Evolutionary conservation across 495 filamentous ascomycete genomes (phyloP), one percentile per base, ranked within the genome.

Genomic region (Talaromyces thailandensis): DNA sequence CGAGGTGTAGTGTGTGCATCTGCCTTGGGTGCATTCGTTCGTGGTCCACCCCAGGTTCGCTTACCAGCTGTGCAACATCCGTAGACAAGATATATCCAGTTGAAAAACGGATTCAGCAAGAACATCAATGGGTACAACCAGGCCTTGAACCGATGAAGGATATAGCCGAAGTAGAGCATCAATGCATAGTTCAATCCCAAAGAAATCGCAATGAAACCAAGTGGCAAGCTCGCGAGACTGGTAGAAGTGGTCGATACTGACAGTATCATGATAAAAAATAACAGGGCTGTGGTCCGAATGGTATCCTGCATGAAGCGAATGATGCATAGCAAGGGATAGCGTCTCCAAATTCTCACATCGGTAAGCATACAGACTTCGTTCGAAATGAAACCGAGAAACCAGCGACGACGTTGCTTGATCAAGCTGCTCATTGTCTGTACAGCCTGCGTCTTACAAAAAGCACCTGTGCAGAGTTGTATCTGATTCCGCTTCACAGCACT

Each of bases 311-410:
- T 88, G 71, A 98, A 93, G 43, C 94, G 87, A 40, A 98, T 87
- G 56, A 93, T 63, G 63, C 90, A 86, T n/a, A 98, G 79, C 58
- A 97, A 81, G 0, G 94, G 93, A 71, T 98, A 98, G 58, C 91
- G 84, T 69, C 79, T 88, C 93, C 93, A 98, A 25, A 98, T 81
- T 62, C 94, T 83, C 66, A 88, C 81, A 74, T 98, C 94, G 11
- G 94, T 98, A 76, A 98, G 78, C 94, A 98, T 97, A 77, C 94
- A 98, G 1, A 91, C 93, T 68, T 98, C 94, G 73, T 98, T 98
- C 16, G 94, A 98, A 74, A 98, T 94, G 72, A 96, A 97, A 1
- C 94, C 94, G 53, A 98, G 81, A 69, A 98, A 98, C 94, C 94
- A 98, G 65, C 94, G 83, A 55, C 94, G 88, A 29, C 94, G 88